phyloP scores from a whole-genome alignment of 257 asterid genomes.

The Solanum arcanum region DNA sequence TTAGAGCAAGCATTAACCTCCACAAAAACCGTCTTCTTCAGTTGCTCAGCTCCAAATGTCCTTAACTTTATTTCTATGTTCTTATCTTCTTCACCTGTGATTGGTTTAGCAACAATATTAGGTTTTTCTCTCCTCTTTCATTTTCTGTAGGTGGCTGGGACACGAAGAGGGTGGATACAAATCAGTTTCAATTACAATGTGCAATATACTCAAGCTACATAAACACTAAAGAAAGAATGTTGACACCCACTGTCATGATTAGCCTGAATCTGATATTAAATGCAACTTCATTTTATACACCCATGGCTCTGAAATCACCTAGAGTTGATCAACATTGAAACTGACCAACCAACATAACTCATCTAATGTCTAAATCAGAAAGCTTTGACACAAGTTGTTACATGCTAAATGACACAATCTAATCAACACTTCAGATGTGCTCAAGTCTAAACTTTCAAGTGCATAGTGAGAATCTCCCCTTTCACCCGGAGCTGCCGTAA shows the following conservation, averaged over 20 bases:
- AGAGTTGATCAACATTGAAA: not conserved
- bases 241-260: not conserved
- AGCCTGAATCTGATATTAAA: not conserved
- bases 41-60: constrained; percentile 54
- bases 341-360: not conserved
- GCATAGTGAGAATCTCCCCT: not conserved
- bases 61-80: constrained; percentile 58
- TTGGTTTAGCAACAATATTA: constrained; percentile 1
- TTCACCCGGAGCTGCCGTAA: too few relatives aligned
- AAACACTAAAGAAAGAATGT: not conserved
- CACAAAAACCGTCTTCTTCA: constrained; percentile 44
- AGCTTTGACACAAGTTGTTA: not conserved
- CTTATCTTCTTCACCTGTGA: constrained; percentile 81
- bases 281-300: not conserved
- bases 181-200: not conserved
- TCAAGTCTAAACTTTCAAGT: not conserved
- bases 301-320: not conserved
- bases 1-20: constrained; percentile 89
- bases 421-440: not conserved
- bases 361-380: not conserved
- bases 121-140: not conserved
- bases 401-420: not conserved
- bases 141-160: not conserved
- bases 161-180: not conserved
- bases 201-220: not conserved